Base-by-base conservation (phyloP, 495 filamentous ascomycete genomes). In the Lasiosphaeria ovina region DNA sequence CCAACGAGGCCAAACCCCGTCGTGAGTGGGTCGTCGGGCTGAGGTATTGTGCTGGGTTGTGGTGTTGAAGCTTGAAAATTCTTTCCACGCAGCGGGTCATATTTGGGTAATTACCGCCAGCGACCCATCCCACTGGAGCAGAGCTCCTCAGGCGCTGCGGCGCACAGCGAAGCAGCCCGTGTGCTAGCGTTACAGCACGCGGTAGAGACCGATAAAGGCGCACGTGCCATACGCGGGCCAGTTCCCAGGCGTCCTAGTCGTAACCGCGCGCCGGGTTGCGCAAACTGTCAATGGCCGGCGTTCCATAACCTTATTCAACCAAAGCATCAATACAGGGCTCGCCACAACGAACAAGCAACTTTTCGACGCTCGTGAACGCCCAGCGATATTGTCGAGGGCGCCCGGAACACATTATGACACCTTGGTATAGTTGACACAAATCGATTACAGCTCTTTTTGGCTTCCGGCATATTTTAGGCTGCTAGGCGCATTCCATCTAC, bases 31-130 rank as follows among this genome's bases (percentile, higher is more conserved):
- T n/a, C 44, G 12, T 24, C 24, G 44, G 44, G 5, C 44, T 47
- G 44, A 47, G 38, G 38, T 42, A 2, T 11, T 47, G 44, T 14
- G 12, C 12, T 57, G 54, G 24, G 24, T 24, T 24, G 36, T 48
- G 54, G 49, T 24, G 49, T 24, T 24, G 24, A 1, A 35, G 54
- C 31, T 48, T 57, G 54, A 16, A n/a, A 47, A 47, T 47, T 56
- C 36, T 14, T 47, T 17, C 17, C 36, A 36, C 42, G 17, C 35
- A 42, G 14, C 31, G 34, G 31, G 36, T 57, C 24, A 38, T 49
- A 36, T 31, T 56, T 31, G 14, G 12, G 12, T 11, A 11, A 14
- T n/a, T n/a, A 47, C 44, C 3, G 16, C 12, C 12, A 3, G 44
- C 44, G 12, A 14, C 44, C 44, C 44, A 47, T 4, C 44, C 44